Evolutionary conservation across 495 filamentous ascomycete genomes (phyloP), one percentile per base, ranked within the genome.

Genomic region (Aspergillus panamensis): DNA sequence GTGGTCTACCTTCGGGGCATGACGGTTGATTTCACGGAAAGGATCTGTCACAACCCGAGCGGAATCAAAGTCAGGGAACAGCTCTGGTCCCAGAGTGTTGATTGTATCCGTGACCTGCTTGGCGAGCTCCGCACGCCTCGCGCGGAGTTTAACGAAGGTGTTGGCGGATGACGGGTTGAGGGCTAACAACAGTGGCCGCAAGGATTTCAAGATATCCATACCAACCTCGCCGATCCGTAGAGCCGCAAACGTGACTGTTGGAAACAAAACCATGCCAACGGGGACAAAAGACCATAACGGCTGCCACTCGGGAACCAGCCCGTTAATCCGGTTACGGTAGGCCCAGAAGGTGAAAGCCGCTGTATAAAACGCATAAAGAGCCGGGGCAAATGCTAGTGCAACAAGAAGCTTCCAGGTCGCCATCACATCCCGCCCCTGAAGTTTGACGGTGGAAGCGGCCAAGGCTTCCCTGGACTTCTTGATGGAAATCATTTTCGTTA

Each of bases 361-460:
- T 6, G 89, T 88, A 71, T 96, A 97, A 37, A 84, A 78, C 54
- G 86, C 85, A 70, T 97, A 97, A 4, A 96, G 78, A 6, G 90
- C 74, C 0, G 94, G 94, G 7, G 92, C 90, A 63, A 99, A 85
- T 13, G 86, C 91, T 65, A 97, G 78, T 31, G 93, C 84, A 21
- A 97, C 92, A 8, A 99, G 85, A 12, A 99, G 81, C 70, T 99
- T 99, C 94, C 94, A 99, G 0, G 94, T 97, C 0, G 94, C 94
- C 79, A 99, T 93, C 21, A 99, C 94, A 70, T 99, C 94, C 33
- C 86, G 83, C 16, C 90, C 94, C 68, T 95, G 87, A 29, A 99
- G 82, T 68, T 99, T 99, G 60, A 99, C 94, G 2, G 87, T 89
- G 9, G 92, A 96, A 19, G 87, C 92, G 4, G 92, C 93, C 25